Conservation (phyloP, 768 basidiomycete genomes). For the Kwoniella europaea region DNA sequence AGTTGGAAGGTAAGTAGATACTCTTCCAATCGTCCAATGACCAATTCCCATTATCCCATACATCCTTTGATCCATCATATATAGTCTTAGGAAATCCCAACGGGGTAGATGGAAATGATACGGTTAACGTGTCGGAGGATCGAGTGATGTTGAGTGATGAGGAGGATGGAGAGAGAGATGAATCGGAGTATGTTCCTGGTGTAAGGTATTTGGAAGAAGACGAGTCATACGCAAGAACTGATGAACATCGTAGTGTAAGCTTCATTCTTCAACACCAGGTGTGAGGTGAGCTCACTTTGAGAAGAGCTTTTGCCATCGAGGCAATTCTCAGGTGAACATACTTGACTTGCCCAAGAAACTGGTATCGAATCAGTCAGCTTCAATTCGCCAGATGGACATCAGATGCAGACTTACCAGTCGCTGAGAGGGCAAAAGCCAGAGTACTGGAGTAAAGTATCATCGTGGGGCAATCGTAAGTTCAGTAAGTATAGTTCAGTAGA, state of each 20-base stretch:
- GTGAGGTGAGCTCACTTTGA: not conserved
- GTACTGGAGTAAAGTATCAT: constrained; percentile 12
- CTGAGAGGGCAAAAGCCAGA: constrained; percentile 11
- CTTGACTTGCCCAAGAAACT: constrained; percentile 21
- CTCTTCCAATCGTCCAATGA: constrained; percentile 30
- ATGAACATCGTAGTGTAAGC: not conserved
- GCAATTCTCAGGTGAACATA: constrained; percentile 31
- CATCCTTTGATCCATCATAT: constrained; percentile 21
- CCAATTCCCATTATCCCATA: constrained; percentile 21
- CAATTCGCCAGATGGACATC: not conserved
- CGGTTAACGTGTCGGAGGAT: constrained; percentile 2
- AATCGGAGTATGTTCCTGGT: constrained; percentile 23
- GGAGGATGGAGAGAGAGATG: constrained; percentile 26
- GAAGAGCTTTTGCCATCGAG: constrained; percentile 35
- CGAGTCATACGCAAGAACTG: constrained; percentile 28
- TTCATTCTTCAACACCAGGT: not conserved
- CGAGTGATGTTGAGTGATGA: constrained; percentile 13
- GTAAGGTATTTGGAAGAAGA: constrained; percentile 12
- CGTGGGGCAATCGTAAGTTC: not conserved
- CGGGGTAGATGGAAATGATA: constrained; percentile 31
- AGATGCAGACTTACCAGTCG: constrained; percentile 1
- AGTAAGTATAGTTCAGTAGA: not conserved
- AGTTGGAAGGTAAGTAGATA: constrained; percentile 39
- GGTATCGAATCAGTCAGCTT: not conserved
- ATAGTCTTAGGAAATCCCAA: constrained; percentile 20